Percentiles rank a stretch among this genome's conserved stretches.
These are phyloP conservation scores for Phlyctochytrium planicorne DNA, from an alignment of 192 early-diverging fungal species.

Conservation along the genomic window DNA sequence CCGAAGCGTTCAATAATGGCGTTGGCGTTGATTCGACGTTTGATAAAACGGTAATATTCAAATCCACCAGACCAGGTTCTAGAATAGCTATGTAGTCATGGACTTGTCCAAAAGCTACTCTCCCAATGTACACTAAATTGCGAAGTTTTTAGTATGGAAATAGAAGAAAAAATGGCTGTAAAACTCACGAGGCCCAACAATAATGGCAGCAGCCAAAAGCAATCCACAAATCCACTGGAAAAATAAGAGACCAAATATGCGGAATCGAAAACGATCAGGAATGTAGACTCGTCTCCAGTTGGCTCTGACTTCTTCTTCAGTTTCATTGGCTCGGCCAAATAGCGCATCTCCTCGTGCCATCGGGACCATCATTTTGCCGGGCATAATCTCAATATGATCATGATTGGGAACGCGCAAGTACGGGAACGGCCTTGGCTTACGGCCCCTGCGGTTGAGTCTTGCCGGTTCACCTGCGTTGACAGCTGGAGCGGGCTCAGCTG, in stretches of 20 bases:
- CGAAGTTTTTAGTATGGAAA: too few species aligned
- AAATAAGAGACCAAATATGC: slow-evolving; percentile 33
- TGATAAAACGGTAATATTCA: neutral
- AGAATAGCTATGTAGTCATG: slow-evolving; percentile 13
- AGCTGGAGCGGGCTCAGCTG: neutral
- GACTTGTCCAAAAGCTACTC: slow-evolving; percentile 34
- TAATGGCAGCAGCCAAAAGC: slow-evolving; percentile 3
- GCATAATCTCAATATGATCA: slow-evolving; percentile 81
- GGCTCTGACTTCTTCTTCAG: slow-evolving; percentile 42
- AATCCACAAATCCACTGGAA: slow-evolving; percentile 15
- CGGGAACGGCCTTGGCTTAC: slow-evolving; percentile 13
- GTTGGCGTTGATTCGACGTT: slow-evolving; percentile 1
- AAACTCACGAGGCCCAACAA: slow-evolving; percentile 29
- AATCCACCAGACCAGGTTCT: neutral
- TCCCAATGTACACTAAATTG: slow-evolving; percentile 59
- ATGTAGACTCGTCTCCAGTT: slow-evolving; percentile 82
- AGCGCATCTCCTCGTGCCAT: slow-evolving; percentile 42
- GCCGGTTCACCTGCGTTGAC: neutral
- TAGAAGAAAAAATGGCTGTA: slow-evolving; percentile 16
- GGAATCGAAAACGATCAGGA: slow-evolving; percentile 64
- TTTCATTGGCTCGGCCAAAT: slow-evolving; percentile 46
- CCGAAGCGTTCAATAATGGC: neutral
- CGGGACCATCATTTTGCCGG: slow-evolving; percentile 79
- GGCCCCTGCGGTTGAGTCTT: neutral
- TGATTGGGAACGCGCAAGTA: slow-evolving; percentile 81